A percentile compares a stretch with the other conserved stretches of the same genome.
These are phyloP conservation scores for Dactylorhiza incarnata DNA, from an alignment of 106 monocot genomes.

Conservation along the genomic window DNA sequence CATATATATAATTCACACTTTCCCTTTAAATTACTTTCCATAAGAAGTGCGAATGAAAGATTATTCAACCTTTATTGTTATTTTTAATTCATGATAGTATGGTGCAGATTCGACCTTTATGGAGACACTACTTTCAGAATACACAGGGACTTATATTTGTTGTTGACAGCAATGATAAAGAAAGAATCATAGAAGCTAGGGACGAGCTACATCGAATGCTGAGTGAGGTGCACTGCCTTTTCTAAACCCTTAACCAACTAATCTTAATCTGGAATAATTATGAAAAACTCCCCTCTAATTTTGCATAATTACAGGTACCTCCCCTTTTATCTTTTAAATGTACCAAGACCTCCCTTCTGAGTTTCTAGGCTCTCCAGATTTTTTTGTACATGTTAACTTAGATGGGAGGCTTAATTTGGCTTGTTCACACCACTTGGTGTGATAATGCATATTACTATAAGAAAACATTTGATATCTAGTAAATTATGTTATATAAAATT, in stretches of 20 bases:
- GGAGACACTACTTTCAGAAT: conserved; percentile 30
- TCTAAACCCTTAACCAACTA: neutral
- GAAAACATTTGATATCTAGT: no score
- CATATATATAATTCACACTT: neutral
- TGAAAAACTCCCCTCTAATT: neutral
- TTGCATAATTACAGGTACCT: neutral
- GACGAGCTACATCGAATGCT: conserved; percentile 23
- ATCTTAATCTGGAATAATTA: neutral
- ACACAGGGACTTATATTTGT: conserved; percentile 26
- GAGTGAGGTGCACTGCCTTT: conserved; percentile 13
- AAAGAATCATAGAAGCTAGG: conserved; percentile 21
- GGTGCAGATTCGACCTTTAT: conserved; percentile 23
- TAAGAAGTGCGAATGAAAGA: neutral
- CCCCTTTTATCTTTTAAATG: no score
- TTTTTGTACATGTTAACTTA: no score
- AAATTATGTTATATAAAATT: no score
- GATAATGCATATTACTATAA: no score
- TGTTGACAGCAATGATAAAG: conserved; percentile 26
- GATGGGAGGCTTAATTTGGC: no score
- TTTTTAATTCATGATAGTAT: neutral
- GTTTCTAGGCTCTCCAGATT: no score
- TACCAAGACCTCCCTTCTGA: no score
- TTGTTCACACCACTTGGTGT: no score
- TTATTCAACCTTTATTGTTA: neutral
- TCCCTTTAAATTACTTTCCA: neutral